A percentile compares a stretch with the other conserved stretches of the same genome.
Conservation (phyloP, 495 filamentous ascomycete species). For the Hypoxylon cercidicola region DNA sequence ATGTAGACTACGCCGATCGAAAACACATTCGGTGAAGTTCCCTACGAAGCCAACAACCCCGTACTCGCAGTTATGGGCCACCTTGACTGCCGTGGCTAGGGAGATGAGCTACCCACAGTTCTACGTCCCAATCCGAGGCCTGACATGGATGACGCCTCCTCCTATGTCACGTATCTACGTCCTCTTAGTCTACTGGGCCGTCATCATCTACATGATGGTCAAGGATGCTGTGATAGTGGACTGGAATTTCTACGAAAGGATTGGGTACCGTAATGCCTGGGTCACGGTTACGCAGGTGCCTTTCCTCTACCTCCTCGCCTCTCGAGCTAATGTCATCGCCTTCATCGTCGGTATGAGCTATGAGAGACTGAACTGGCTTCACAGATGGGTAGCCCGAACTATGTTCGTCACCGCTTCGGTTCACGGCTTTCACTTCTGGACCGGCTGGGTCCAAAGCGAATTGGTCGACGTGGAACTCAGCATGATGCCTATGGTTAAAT, state of each 20-base stretch:
- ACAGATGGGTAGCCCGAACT: slow-evolving; percentile 80
- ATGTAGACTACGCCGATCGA: slow-evolving; percentile 52
- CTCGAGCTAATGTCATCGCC: slow-evolving; percentile 80
- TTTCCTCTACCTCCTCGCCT: slow-evolving; percentile 79
- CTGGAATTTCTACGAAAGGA: slow-evolving; percentile 68
- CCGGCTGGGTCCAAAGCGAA: slow-evolving; percentile 71
- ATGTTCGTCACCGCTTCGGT: slow-evolving; percentile 79
- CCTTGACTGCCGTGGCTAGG: slow-evolving; percentile 71
- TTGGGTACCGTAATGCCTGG: slow-evolving; percentile 81
- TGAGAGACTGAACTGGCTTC: slow-evolving; percentile 84
- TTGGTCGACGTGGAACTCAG: slow-evolving; percentile 70
- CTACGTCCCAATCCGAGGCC: slow-evolving; percentile 60
- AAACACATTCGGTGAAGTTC: slow-evolving; percentile 52
- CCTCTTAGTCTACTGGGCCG: slow-evolving; percentile 64
- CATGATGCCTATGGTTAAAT: slow-evolving; percentile 69
- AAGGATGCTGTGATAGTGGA: slow-evolving; percentile 56
- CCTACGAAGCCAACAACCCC: slow-evolving; percentile 73
- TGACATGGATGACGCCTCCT: slow-evolving; percentile 63
- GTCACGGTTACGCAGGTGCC: slow-evolving; percentile 85
- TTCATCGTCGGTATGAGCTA: slow-evolving; percentile 74
- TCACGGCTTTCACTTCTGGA: slow-evolving; percentile 78
- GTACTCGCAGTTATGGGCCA: slow-evolving; percentile 68
- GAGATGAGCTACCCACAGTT: slow-evolving; percentile 74
- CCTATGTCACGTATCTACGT: slow-evolving; percentile 66
- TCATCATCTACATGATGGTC: slow-evolving; percentile 68